Percentiles rank a stretch among this genome's conserved stretches.
Evolutionary conservation across 495 filamentous ascomycete genomes (phyloP).

Genomic region (Xylaria castorea): DNA sequence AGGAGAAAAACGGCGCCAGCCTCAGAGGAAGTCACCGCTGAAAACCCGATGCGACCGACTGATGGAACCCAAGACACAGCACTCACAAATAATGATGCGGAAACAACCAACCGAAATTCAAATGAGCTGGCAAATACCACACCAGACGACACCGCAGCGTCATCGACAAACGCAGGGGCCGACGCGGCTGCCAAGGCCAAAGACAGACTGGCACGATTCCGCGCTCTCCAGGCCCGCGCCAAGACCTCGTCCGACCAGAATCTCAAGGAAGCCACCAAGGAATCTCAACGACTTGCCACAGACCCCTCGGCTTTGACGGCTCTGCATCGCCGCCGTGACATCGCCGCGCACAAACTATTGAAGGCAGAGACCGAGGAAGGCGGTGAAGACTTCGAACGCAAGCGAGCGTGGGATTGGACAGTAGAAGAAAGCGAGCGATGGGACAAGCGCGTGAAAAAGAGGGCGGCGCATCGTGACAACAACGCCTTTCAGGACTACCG

Average conservation of each 20-base stretch:
- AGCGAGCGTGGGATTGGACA: slow-evolving; percentile 98
- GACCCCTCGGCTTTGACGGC: slow-evolving; percentile 76
- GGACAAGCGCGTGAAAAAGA: slow-evolving; percentile 89
- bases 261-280: slow-evolving; percentile 80
- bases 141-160: slow-evolving; percentile 8
- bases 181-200: slow-evolving; percentile 54
- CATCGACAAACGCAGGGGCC: slow-evolving; percentile 24
- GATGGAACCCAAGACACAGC: slow-evolving; percentile 27
- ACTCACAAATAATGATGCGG: slow-evolving; percentile 25
- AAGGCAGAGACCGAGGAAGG: slow-evolving; percentile 86
- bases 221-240: slow-evolving; percentile 83
- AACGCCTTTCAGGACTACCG: slow-evolving; percentile 91
- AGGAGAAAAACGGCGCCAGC: slow-evolving; percentile 53
- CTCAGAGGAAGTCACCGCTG: slow-evolving; percentile 25
- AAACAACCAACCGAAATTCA: slow-evolving; percentile 24
- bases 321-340: slow-evolving; percentile 78
- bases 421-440: slow-evolving; percentile 91
- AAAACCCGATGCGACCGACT: slow-evolving; percentile 26
- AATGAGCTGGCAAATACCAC: slow-evolving; percentile 17
- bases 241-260: slow-evolving; percentile 80
- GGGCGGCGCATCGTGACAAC: slow-evolving; percentile 79
- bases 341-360: slow-evolving; percentile 89
- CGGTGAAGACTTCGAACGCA: slow-evolving; percentile 94
- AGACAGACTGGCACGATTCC: slow-evolving; percentile 74
- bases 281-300: slow-evolving; percentile 78